Percentiles rank a stretch among this genome's conserved stretches.
Conservation (phyloP, 306 rosid genomes). For the Neltuma alba region DNA sequence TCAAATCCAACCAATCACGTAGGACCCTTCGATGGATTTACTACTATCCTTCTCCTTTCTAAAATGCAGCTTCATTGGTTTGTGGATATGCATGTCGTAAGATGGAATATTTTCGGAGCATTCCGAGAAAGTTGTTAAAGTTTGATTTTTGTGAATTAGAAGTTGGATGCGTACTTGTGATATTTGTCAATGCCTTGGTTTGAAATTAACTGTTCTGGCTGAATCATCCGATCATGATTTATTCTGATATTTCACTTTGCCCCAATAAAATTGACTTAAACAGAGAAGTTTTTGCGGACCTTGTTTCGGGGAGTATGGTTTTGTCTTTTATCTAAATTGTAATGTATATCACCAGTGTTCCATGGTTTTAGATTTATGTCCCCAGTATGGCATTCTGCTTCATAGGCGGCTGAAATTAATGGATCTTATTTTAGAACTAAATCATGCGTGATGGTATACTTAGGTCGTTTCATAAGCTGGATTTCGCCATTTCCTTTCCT, state of each 20-base stretch:
- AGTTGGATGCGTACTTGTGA: neutral
- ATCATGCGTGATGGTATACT: neutral
- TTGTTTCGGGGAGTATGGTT: conserved; percentile 11
- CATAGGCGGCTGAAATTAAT: neutral
- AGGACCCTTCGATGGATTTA: conserved; percentile 4
- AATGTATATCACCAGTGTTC: conserved; percentile 25
- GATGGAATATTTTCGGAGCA: neutral
- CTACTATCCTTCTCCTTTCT: neutral
- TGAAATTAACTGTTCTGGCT: neutral
- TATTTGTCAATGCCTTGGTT: conserved; percentile 15
- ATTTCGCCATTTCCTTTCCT: neutral
- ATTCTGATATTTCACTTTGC: conserved; percentile 14
- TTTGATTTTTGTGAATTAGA: neutral
- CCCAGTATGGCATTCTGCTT: neutral
- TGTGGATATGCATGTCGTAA: conserved; percentile 13
- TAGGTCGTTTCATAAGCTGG: neutral
- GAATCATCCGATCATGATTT: neutral
- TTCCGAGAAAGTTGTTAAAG: conserved; percentile 18
- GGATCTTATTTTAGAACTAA: conserved; percentile 27
- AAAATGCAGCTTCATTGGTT: conserved; percentile 31
- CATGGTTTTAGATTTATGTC: conserved; percentile 28
- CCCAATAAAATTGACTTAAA: neutral
- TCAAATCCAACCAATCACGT: conserved; percentile 11
- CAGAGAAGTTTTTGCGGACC: neutral
- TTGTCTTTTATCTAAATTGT: neutral